Evolutionary conservation across 2,329 filamentous ascomycete genomes (phyloP), one percentile per base, ranked within the genome.

Genomic region (Botrytis sinoallii): DNA sequence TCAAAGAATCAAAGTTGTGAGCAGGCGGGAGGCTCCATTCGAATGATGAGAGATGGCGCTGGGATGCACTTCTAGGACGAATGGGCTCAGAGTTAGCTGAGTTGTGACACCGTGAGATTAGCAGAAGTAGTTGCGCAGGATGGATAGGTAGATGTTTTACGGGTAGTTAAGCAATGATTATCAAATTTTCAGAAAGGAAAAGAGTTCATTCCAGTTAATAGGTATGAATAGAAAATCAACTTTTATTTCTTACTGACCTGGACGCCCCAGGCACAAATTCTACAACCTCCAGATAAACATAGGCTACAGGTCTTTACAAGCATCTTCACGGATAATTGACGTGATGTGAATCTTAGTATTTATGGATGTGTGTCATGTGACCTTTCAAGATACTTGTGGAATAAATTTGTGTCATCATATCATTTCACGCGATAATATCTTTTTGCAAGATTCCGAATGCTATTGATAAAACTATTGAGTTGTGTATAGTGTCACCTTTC

Each of bases 341-440:
- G 1, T 29, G 25, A 8, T 16, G 12, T 55, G 12, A 55, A 16
- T 55, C 7, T 16, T 6, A 55, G 0, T 52, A 25, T 25, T 0
- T 25, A n/a, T 14, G 1, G 6, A 14, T n/a, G 12, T 55, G 12
- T 55, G 14, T 55, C 6, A 6, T n/a, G 48, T 29, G 12, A 14
- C 25, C 10, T 55, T 7, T 14, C 12, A 55, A n/a, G 5, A 7
- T 55, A n/a, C n/a, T 16, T 16, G 25, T n/a, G 48, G 4, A 7
- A 14, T 0, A 5, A n/a, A 2, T 1, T n/a, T n/a, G 48, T 22
- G 4, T 16, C 48, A 55, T 55, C 12, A 5, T n/a, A n/a, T 55
- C 25, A 14, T n/a, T 55, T 7, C 4, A 16, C 12, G 25, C 12
- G 25, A 14, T 3, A 7, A n/a, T 55, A 0, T 0, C 1, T 1